These are phyloP conservation scores for Cytidiella melzeri DNA, from an alignment of 768 basidiomycete species.

Conservation along the genomic window DNA sequence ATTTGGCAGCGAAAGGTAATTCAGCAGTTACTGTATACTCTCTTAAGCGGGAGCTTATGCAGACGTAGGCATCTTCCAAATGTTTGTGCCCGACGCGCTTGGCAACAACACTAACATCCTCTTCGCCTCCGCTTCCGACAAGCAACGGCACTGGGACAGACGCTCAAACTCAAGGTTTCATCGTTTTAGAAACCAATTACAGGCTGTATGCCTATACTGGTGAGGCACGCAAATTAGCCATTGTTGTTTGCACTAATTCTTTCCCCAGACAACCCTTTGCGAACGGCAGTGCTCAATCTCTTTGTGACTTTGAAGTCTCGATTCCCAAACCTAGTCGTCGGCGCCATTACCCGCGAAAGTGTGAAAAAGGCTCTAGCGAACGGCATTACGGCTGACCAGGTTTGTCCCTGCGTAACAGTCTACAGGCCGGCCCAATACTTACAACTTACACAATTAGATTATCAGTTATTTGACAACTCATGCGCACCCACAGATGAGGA, in stretches of 20 bases:
- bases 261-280: conserved; percentile 80
- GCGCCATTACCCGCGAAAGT: conserved; percentile 90
- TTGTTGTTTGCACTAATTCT: conserved; percentile 5
- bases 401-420: conserved; percentile 27
- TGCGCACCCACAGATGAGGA: conserved; percentile 97
- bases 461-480: conserved; percentile 92
- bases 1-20: conserved; percentile 79
- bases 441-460: conserved; percentile 76
- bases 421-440: conserved; percentile 3
- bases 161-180: conserved; percentile 76
- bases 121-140: conserved; percentile 72
- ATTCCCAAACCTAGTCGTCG: conserved; percentile 96
- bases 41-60: conserved; percentile 3
- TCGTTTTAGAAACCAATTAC: conserved; percentile 97
- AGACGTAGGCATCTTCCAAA: conserved; percentile 53
- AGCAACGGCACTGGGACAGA: conserved; percentile 47
- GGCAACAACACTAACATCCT: conserved; percentile 90
- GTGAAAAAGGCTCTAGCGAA: conserved; percentile 91
- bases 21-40: conserved; percentile 3
- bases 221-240: conserved; percentile 25
- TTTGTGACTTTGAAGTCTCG: conserved; percentile 91
- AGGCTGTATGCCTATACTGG: conserved; percentile 97
- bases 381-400: conserved; percentile 96
- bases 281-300: conserved; percentile 91
- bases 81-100: conserved; percentile 93